Evolutionary conservation across 2,329 filamentous ascomycete genomes (phyloP), one percentile per base, ranked within the genome.

Genomic region (Chrysoporthe puriensis): DNA sequence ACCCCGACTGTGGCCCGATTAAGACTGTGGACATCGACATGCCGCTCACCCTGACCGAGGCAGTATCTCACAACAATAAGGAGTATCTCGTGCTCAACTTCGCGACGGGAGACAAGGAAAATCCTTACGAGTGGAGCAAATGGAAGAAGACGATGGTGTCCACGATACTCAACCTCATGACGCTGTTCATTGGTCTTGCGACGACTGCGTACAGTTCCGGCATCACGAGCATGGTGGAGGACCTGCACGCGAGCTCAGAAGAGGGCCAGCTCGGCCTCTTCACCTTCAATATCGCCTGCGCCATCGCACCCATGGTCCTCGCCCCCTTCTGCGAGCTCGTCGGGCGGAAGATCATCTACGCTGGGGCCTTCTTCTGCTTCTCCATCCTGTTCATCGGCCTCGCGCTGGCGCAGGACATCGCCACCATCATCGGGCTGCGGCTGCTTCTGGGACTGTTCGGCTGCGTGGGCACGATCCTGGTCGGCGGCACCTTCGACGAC

Each of bases 111-210:
- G 84, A 86, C 69, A 76, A 75, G 26, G 79, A 84, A 72, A 84
- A 85, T 70, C 84, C 84, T 0, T 85, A 84, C 78, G 85, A 86
- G 73, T 86, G 81, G 81, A 78, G 76, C 52, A 71, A 73, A 2
- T 76, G 74, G 63, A 77, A 79, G 67, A 85, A 84, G 75, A 75
- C 78, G 4, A 79, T 81, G 70, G 82, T 85, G 70, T 81, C 81
- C 2, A 70, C 77, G 3, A 77, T 84, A 57, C 79, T 85, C 16
- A 84, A 83, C 71, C 70, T 83, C 14, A 85, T 85, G 83, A 85
- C 83, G 1, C 77, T 85, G 9, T 85, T 84, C 75, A 84, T 85
- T 67, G 83, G 83, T 74, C 78, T 85, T 16, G 83, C 83, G n/a
- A 85, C 83, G 6, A 85, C 83, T 3, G 82, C 83, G 13, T 85